Evolutionary conservation across 306 rosid genomes (phyloP).

Genomic region (Sphenostylis stenocarpa): DNA sequence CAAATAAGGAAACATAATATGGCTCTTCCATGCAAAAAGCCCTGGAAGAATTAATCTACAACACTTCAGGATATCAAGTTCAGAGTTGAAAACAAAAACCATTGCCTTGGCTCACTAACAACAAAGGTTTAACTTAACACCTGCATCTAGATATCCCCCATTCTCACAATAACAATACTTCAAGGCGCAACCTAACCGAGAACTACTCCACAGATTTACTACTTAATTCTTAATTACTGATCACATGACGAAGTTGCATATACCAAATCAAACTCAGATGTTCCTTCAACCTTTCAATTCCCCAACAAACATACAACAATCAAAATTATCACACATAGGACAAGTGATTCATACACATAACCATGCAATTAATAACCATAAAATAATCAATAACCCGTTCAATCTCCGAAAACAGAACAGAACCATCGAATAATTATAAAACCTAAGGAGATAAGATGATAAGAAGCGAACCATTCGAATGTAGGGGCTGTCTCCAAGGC

Average conservation of each 20-base stretch:
- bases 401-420: neutral
- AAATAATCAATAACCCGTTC: neutral
- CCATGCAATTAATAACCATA: neutral
- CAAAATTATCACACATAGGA: neutral
- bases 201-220: neutral
- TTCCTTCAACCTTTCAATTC: neutral
- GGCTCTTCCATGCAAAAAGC: neutral
- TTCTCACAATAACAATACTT: neutral
- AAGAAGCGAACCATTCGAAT: constrained; percentile 50
- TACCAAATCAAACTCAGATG: neutral
- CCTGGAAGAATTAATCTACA: neutral
- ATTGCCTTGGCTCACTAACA: neutral
- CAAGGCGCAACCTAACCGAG: neutral
- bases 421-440: neutral
- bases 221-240: neutral
- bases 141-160: neutral
- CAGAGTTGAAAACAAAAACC: neutral
- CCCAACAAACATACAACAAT: neutral
- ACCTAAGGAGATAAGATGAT: neutral
- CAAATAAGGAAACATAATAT: neutral
- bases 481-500: constrained; percentile 60
- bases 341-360: neutral
- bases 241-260: neutral
- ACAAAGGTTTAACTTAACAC: neutral
- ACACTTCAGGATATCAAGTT: neutral